phyloP scores from a whole-genome alignment of 306 rosid genomes.

The Cicer bijugum region DNA sequence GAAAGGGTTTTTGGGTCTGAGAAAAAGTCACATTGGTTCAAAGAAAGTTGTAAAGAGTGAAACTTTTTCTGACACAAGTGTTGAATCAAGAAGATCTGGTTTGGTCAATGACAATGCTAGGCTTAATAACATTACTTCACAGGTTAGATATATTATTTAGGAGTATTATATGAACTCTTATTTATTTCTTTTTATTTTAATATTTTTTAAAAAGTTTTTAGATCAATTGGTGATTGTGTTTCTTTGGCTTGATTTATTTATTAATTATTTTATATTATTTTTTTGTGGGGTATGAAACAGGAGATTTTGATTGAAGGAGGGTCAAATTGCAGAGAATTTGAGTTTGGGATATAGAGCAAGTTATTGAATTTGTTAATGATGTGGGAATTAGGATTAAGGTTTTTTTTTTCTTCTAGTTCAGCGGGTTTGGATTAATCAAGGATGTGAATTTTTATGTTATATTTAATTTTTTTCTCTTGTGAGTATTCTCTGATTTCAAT shows the following conservation, averaged over 20 bases:
- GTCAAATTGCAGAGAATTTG: constrained; percentile 57
- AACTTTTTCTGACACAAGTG: neutral
- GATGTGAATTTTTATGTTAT: constrained; percentile 38
- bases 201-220: neutral
- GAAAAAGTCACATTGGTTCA: constrained; percentile 68
- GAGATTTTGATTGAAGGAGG: constrained; percentile 61
- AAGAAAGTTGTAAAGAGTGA: constrained; percentile 63
- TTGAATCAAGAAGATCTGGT: constrained; percentile 47
- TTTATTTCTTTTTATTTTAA: neutral
- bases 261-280: neutral
- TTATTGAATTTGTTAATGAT: neutral
- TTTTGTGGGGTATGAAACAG: constrained; percentile 46
- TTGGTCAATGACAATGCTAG: constrained; percentile 51
- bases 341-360: constrained; percentile 56
- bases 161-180: too few species aligned
- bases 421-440: constrained; percentile 39
- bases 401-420: constrained; percentile 31
- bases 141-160: constrained; percentile 46
- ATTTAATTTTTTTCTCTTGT: constrained; percentile 9
- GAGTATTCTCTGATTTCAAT: constrained; percentile 36
- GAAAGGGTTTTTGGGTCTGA: constrained; percentile 83
- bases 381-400: constrained; percentile 18
- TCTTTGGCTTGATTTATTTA: neutral
- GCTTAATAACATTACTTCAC: constrained; percentile 55
- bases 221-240: neutral